Base-by-base conservation (phyloP, 257 asterid genomes). In the Forsythia viridissima region DNA sequence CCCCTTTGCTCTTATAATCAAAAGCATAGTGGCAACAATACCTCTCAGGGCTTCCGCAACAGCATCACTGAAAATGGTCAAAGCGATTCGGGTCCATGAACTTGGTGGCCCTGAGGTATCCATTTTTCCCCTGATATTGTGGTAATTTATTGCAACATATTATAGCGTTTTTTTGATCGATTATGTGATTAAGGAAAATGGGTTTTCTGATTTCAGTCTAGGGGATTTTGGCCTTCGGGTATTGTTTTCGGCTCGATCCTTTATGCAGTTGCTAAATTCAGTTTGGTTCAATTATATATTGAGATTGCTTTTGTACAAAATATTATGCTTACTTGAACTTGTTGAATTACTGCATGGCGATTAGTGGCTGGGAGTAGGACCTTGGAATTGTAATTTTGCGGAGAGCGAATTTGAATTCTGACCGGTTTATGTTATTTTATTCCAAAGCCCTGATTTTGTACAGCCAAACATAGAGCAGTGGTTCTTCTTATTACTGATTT, bases 61-160 rank as follows among this genome's bases (percentile, higher is more conserved):
- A 20, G 71, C 70, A 68, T 36, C 74, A 30, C 77, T 85, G 72
- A 78, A 77, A 12, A 94, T 94, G 97, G 96, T 92, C 20, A 91
- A 92, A 90, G 96, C 94, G 3, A 89, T 94, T 75, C 86, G 96
- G 83, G 72, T 94, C 71, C 88, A 94, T 82, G 89, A 94, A 76
- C 81, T 82, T 71, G 96, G 98, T 40, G 93, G 96, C 38, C 95
- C 95, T 46, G 88, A 90, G 92, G 96, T 91, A 76, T 40, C 74
- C 70, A 65, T 55, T 72, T 16, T 41, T 0, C 16, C 3, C 36
- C 39, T 74, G 30, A 11, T 70, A 39, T 65, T 7, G 48, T 42
- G 18, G 37, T 3, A 20, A 21, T 61, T 61, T 61, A 9, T 61
- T 24, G 37, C 69, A 4, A 18, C 69, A 8, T 18, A 0, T 40